Evolutionary conservation across 768 basidiomycete species (phyloP), one percentile per base, ranked within the genome.

Genomic region (Dacryopinax primogenitus): DNA sequence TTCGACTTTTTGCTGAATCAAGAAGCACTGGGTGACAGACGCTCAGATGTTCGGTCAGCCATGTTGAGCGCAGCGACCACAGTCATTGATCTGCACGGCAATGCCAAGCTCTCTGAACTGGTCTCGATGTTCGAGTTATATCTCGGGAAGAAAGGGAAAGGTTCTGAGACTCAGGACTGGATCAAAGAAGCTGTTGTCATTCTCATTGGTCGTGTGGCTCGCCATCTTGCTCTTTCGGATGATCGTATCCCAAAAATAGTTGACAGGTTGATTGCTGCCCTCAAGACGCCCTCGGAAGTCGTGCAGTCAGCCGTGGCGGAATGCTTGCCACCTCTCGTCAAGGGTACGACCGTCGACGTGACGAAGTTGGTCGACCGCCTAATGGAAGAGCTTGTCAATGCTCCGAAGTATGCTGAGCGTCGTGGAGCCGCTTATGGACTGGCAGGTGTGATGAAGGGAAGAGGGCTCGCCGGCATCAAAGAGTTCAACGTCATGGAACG

Each of bases 381-480:
- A 1, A 82, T 93, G 69, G 80, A 84, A 12, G 86, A 92, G 34
- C 79, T 97, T 18, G 84, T 89, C 66, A 80, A 84, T 62, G 86
- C 85, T 3, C 78, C 84, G 7, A 97, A 93, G 73, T 98, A 99
- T 72, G 95, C 91, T 11, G 82, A 84, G 62, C 84, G 96, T n/a
- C 84, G 95, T n/a, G 96, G 96, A 33, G 94, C 95, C 0, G 94
- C 95, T 1, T 98, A 97, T 74, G 96, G 95, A 41, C 77, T 99
- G 21, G 92, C 95, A 1, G 96, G 96, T 30, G 83, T 91, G 44
- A 81, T 97, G 72, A 90, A 88, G 71, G 96, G 96, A n/a, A 82
- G 86, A 0, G 96, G 96, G 0, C 83, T 98, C 32, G 79, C 83
- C 0, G 84, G 86, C 0, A 84, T 98, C 77, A 92, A 93, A 73